Evolutionary conservation across 768 basidiomycete genomes (phyloP).

Genomic region (Brasilioporus rufonigricans): DNA sequence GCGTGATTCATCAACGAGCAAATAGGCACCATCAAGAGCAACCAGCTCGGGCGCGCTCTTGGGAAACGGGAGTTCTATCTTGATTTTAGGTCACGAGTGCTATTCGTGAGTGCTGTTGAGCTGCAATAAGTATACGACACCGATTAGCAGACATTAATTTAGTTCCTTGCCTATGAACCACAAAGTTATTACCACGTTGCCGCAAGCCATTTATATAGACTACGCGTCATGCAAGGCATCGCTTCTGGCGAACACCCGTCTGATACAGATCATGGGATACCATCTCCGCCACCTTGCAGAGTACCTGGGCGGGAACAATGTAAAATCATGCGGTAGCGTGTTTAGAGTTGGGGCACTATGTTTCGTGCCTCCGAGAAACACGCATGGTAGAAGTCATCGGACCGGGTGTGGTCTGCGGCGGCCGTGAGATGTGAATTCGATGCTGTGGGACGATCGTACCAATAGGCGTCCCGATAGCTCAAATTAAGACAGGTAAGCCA

Average conservation of each 20-base stretch:
- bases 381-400: not conserved
- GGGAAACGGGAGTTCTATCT: not conserved
- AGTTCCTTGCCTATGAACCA: not conserved
- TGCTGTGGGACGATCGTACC: not conserved
- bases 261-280: not conserved
- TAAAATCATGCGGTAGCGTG: not conserved
- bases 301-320: not conserved
- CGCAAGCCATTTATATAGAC: not conserved
- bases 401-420: not conserved
- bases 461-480: not conserved
- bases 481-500: constrained; percentile 26
- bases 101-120: not conserved
- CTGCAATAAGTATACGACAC: not conserved
- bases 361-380: not conserved
- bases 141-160: not conserved
- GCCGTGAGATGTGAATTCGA: not conserved
- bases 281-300: not conserved
- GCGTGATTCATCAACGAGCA: not conserved
- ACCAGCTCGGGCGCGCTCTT: not conserved
- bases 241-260: not conserved
- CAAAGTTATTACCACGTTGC: not conserved
- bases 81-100: constrained; percentile 1
- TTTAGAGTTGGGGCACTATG: not conserved
- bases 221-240: not conserved
- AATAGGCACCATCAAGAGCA: too few species aligned